These are phyloP conservation scores for Pestalotiopsis sp. DNA, from an alignment of 2,329 filamentous ascomycete genomes.

Conservation along the genomic window DNA sequence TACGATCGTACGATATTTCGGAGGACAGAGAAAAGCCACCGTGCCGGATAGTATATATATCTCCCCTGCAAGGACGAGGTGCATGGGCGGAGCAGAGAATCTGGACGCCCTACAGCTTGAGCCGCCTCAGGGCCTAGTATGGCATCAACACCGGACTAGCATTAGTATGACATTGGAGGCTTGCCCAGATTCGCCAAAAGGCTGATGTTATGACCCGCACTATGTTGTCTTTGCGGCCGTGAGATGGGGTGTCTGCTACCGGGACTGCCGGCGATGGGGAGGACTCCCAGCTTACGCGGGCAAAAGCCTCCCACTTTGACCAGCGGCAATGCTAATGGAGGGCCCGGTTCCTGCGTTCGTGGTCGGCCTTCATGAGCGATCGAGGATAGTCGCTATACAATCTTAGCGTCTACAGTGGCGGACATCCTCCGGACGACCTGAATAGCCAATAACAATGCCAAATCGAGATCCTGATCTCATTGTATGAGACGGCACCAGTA, in stretches of 20 bases:
- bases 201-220: neutral
- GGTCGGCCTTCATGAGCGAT: neutral
- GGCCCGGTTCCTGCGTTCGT: too few relatives aligned
- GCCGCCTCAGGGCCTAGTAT: neutral
- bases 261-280: too few relatives aligned
- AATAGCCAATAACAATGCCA: neutral
- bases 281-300: too few relatives aligned
- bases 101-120: neutral
- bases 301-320: too few relatives aligned
- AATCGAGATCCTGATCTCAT: neutral
- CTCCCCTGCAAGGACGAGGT: neutral
- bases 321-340: too few relatives aligned
- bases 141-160: neutral
- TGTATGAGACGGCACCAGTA: neutral
- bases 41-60: neutral
- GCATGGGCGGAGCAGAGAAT: neutral
- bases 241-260: too few relatives aligned
- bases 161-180: neutral
- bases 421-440: neutral
- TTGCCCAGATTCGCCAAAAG: neutral
- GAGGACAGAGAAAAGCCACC: neutral
- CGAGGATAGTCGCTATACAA: neutral
- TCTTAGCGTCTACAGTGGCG: neutral
- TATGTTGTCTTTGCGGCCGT: neutral
- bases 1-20: neutral